A percentile compares a stretch with the other conserved stretches of the same genome.
These are phyloP conservation scores for Mortierella alpina DNA, from an alignment of 192 early-diverging fungal genomes.

Conservation along the genomic window DNA sequence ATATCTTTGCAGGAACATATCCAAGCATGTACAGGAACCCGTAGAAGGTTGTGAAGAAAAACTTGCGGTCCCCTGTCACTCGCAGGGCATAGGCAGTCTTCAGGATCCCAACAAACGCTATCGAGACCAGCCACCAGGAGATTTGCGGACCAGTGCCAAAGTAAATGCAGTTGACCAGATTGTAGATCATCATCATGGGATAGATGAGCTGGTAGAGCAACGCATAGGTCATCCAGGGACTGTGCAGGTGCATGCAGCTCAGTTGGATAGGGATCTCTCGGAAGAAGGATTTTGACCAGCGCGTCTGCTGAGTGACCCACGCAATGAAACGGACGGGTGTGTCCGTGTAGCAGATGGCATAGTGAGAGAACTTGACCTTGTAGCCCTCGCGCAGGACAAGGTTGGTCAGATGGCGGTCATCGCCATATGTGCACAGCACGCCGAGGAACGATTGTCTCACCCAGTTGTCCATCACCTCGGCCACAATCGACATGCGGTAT, in stretches of 20 bases:
- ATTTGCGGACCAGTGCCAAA: conserved; percentile 47
- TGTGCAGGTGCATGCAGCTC: conserved; percentile 62
- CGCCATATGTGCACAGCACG: conserved; percentile 71
- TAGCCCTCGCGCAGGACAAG: conserved; percentile 58
- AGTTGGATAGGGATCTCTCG: conserved; percentile 65
- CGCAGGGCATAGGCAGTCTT: conserved; percentile 60
- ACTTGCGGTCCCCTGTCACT: conserved; percentile 49
- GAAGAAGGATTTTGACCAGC: conserved; percentile 75
- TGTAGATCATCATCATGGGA: conserved; percentile 70
- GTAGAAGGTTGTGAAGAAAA: conserved; percentile 62
- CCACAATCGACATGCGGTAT: conserved; percentile 60
- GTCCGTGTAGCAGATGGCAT: conserved; percentile 71
- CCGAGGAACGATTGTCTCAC: conserved; percentile 66
- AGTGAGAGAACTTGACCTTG: conserved; percentile 65
- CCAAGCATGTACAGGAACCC: conserved; percentile 64
- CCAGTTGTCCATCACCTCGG: conserved; percentile 67
- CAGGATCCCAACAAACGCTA: conserved; percentile 56
- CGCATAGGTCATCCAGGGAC: conserved; percentile 71
- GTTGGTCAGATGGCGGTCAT: conserved; percentile 73
- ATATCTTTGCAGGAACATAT: conserved; percentile 68
- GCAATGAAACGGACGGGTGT: conserved; percentile 66
- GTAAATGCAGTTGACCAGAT: conserved; percentile 56
- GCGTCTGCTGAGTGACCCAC: conserved; percentile 72
- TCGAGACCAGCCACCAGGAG: conserved; percentile 57
- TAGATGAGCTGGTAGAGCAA: conserved; percentile 69